A percentile compares a stretch with the other conserved stretches of the same genome.
phyloP scores from a whole-genome alignment of 441 rosid species.

The Adansonia grandidieri region DNA sequence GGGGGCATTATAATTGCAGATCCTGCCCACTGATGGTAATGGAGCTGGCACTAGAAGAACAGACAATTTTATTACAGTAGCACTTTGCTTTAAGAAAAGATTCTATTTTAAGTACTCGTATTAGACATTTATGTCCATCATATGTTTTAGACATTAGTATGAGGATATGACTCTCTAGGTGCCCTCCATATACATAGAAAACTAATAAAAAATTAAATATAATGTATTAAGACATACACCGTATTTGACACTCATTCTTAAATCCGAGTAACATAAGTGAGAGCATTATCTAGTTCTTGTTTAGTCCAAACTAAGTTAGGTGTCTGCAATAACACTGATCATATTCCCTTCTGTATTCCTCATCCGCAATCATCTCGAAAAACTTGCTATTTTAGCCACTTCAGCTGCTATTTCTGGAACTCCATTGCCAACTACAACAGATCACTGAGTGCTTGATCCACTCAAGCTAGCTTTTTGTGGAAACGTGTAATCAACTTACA shows the following conservation, averaged over 20 bases:
- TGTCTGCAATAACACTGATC: background rate
- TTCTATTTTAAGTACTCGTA: no score
- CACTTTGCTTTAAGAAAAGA: slow-evolving; percentile 8
- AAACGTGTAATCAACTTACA: slow-evolving; percentile 19
- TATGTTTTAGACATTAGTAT: no score
- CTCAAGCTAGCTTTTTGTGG: slow-evolving; percentile 13
- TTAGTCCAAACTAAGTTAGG: slow-evolving; percentile 7
- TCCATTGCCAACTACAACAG: slow-evolving; percentile 11
- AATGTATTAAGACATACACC: no score
- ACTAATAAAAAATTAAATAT: no score
- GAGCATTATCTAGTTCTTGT: background rate
- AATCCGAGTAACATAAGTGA: background rate
- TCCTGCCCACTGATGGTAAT: slow-evolving; percentile 36
- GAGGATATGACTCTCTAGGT: no score
- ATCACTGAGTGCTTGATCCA: slow-evolving; percentile 7
- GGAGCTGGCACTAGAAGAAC: slow-evolving; percentile 38
- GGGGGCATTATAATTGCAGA: slow-evolving; percentile 18
- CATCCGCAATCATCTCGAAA: slow-evolving; percentile 29
- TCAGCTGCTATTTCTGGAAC: slow-evolving; percentile 25
- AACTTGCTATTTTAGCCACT: slow-evolving; percentile 17
- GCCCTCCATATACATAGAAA: no score
- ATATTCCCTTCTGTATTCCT: background rate
- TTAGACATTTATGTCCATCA: no score
- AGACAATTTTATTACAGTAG: slow-evolving; percentile 18
- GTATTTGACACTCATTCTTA: no score